Evolutionary conservation across 2,329 filamentous ascomycete genomes (phyloP).

Genomic region (Cryoendolithus antarcticus): DNA sequence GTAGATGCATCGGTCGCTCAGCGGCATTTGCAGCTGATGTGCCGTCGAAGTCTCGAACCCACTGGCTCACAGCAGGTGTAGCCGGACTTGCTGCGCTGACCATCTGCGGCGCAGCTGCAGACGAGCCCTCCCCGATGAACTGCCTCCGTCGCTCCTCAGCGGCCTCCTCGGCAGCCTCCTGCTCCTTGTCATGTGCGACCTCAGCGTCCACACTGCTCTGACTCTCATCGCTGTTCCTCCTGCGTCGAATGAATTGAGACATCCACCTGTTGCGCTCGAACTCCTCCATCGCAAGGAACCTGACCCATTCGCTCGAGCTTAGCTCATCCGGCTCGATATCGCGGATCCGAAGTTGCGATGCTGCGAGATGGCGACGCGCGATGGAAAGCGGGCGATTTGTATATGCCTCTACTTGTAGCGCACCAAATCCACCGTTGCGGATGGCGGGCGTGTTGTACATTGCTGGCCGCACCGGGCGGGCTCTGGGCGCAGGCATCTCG

Average conservation of each 20-base stretch:
- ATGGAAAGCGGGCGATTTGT: slow-evolving; percentile 23
- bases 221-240: slow-evolving; percentile 16
- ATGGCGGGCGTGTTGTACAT: slow-evolving; percentile 25
- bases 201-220: slow-evolving; percentile 11
- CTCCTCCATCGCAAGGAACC: slow-evolving; percentile 23
- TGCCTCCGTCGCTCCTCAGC: slow-evolving; percentile 10
- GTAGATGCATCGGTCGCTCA: slow-evolving; percentile 12
- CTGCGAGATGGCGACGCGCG: slow-evolving; percentile 22
- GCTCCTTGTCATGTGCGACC: slow-evolving; percentile 17
- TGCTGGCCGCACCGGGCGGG: slow-evolving; percentile 12
- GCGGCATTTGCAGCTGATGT: slow-evolving; percentile 8
- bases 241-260: slow-evolving; percentile 15
- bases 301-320: slow-evolving; percentile 21
- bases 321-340: slow-evolving; percentile 24
- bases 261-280: slow-evolving; percentile 23
- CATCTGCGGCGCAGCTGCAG: not conserved
- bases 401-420: slow-evolving; percentile 22
- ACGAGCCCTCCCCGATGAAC: not conserved
- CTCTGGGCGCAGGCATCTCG: slow-evolving; percentile 12
- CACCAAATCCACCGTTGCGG: slow-evolving; percentile 22
- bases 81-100: not conserved
- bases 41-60: slow-evolving; percentile 16
- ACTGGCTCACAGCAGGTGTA: slow-evolving; percentile 20
- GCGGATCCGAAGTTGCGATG: slow-evolving; percentile 22
- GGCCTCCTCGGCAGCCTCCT: slow-evolving; percentile 19